A percentile compares a stretch with the other conserved stretches of the same genome.
These are phyloP conservation scores for Trichoderma hamatum DNA, from an alignment of 2,329 filamentous ascomycete genomes.

Conservation along the genomic window DNA sequence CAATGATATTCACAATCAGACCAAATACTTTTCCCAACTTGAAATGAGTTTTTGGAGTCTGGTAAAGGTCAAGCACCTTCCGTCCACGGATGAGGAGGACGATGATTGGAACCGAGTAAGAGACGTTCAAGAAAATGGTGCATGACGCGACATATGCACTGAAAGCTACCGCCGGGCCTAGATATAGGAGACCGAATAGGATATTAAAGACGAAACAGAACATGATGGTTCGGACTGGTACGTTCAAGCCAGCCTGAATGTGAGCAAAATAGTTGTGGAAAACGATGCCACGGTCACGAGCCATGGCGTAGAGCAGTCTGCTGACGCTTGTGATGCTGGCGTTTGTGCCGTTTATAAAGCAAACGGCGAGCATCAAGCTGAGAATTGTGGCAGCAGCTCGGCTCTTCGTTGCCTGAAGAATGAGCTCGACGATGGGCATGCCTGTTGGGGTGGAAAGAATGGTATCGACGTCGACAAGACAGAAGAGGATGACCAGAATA, in stretches of 20 bases:
- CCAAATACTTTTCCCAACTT: constrained; percentile 5
- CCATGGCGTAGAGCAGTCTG: constrained; percentile 19
- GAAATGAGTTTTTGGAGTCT: constrained; percentile 9
- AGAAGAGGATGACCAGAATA: constrained; percentile 17
- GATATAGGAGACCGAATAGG: constrained; percentile 9
- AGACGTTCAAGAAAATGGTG: constrained; percentile 22
- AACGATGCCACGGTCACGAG: constrained; percentile 16
- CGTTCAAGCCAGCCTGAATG: constrained; percentile 13
- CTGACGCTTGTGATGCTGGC: constrained; percentile 21
- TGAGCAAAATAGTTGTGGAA: constrained; percentile 19
- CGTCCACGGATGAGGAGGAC: constrained; percentile 11
- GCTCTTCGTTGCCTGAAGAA: constrained; percentile 17
- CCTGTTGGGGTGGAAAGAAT: constrained; percentile 2
- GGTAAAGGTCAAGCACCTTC: constrained; percentile 16
- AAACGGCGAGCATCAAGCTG: constrained; percentile 12
- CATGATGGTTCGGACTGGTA: constrained; percentile 20
- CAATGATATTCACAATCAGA: constrained; percentile 2
- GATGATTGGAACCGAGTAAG: constrained; percentile 9
- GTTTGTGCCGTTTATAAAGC: constrained; percentile 20
- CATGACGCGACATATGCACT: constrained; percentile 20
- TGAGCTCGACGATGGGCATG: constrained; percentile 20
- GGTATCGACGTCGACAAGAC: not conserved
- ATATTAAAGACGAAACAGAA: constrained; percentile 22
- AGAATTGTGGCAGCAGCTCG: constrained; percentile 15
- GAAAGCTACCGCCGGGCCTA: constrained; percentile 7